Percentiles rank a stretch among this genome's conserved stretches.
Conservation (phyloP, 306 rosid species). For the Aeschynomene evenia region DNA sequence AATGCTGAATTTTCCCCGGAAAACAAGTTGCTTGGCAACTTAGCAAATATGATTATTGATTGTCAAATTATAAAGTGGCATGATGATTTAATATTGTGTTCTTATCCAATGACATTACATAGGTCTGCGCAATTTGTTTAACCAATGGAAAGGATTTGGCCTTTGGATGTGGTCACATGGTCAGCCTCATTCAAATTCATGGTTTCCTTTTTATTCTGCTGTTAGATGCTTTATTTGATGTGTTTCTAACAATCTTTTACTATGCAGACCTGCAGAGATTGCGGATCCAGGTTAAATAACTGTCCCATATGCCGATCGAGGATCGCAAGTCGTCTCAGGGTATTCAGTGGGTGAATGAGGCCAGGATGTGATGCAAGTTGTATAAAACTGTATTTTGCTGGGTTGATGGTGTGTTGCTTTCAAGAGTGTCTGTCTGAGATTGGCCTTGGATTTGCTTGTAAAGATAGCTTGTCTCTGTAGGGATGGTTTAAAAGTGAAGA, state of each 20-base stretch:
- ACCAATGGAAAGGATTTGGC: slow-evolving; percentile 73
- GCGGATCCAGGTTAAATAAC: slow-evolving; percentile 59
- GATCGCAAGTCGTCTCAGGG: slow-evolving; percentile 67
- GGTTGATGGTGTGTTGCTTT: slow-evolving; percentile 2
- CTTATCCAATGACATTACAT: slow-evolving; percentile 23
- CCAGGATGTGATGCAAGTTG: neutral
- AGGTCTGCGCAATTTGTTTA: slow-evolving; percentile 82
- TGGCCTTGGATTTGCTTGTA: slow-evolving; percentile 3
- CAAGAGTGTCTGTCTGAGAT: slow-evolving; percentile 2
- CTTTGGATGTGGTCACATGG: slow-evolving; percentile 88
- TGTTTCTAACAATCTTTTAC: slow-evolving; percentile 13
- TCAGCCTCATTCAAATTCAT: slow-evolving; percentile 39
- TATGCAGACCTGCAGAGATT: slow-evolving; percentile 75
- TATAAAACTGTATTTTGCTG: neutral
- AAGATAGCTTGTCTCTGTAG: slow-evolving; percentile 6
- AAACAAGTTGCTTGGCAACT: neutral
- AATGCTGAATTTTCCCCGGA: neutral
- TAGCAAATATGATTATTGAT: neutral
- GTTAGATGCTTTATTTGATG: neutral
- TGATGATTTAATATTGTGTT: neutral
- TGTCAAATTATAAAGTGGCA: neutral
- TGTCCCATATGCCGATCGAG: slow-evolving; percentile 82
- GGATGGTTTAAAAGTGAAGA: slow-evolving; percentile 7
- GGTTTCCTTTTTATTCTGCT: neutral
- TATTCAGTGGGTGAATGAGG: slow-evolving; percentile 59